Conservation (phyloP, 345 rosid genomes). For the Mercurialis annua region DNA sequence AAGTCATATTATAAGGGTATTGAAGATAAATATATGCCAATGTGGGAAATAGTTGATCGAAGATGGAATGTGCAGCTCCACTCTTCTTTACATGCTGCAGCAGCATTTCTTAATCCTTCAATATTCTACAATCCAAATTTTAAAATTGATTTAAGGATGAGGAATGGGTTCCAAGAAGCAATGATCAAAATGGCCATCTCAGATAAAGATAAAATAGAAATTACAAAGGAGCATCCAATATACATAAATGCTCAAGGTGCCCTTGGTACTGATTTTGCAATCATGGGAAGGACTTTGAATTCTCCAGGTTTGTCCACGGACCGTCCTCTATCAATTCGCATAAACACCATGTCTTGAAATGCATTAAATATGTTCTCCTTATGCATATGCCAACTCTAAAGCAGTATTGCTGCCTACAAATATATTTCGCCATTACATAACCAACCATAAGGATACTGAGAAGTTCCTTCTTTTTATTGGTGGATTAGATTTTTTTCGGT, state of each 20-base stretch:
- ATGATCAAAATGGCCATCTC: conserved; percentile 50
- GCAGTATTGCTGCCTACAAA: neutral
- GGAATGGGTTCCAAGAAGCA: conserved; percentile 70
- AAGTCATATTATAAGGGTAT: conserved; percentile 41
- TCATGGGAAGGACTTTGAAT: conserved; percentile 62
- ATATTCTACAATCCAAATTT: conserved; percentile 51
- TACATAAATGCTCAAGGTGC: conserved; percentile 55
- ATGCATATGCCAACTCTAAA: neutral
- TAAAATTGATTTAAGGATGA: conserved; percentile 45
- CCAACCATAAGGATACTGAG: neutral
- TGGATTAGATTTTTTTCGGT: neutral
- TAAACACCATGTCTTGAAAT: neutral
- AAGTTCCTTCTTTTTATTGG: neutral
- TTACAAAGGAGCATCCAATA: conserved; percentile 52
- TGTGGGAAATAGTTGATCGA: conserved; percentile 25
- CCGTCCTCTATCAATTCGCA: neutral
- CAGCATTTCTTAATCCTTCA: conserved; percentile 62
- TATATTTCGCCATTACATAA: neutral
- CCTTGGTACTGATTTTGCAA: conserved; percentile 57
- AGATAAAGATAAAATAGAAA: conserved; percentile 40
- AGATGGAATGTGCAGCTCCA: conserved; percentile 22
- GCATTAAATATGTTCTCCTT: neutral
- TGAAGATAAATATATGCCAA: conserved; percentile 23
- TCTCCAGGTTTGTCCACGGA: conserved; percentile 43
- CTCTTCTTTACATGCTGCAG: conserved; percentile 26